Base-by-base conservation (phyloP, 2,329 filamentous ascomycete species). In the Claviceps purpurea region DNA sequence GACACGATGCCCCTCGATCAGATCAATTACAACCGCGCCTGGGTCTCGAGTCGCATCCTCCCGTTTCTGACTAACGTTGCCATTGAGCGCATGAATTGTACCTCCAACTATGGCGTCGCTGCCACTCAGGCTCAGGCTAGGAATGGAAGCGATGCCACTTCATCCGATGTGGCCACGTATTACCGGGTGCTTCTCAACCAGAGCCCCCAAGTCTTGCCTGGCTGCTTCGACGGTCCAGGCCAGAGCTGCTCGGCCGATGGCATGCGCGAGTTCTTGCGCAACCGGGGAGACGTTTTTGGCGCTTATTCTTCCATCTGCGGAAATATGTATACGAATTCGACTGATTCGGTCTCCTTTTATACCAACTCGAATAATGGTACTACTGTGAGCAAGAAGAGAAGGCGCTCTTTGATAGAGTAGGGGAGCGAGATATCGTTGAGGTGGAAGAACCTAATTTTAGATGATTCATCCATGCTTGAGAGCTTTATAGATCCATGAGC, bases 21-120 rank as follows among this genome's bases (percentile, higher is more conserved):
- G 24, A 78, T 84, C 61, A 86, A 85, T 67, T 73, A 81, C 62
- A 70, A 73, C 24, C 77, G 82, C 26, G 76, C 73, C 1, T 86
- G 82, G 82, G 74, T 73, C 60, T 81, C 76, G 56, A 81, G 79
- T 2, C 71, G 78, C 55, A 72, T 85, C 40, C 64, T 86, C 34
- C 81, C 82, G 0, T 86, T 86, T 62, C 65, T 85, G 49, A 75
- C 76, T 34, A 85, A 86, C 62, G 70, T 86, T 24, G 82, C 80
- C 1, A 73, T 86, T 42, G 83, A 86, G 70, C 74, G 76, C 50
- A 67, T 86, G 64, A 72, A 80, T 51, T 86, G 83, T 63, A 47
- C 46, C 11, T 41, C 50, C 2, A 47, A 44, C 38, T 14, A 40
- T 14, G 49, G 18, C 22, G 44, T 41, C 4, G 10, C 50, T 41